Conservation (phyloP, 2,329 filamentous ascomycete genomes). For the Cladosporium sp. region DNA sequence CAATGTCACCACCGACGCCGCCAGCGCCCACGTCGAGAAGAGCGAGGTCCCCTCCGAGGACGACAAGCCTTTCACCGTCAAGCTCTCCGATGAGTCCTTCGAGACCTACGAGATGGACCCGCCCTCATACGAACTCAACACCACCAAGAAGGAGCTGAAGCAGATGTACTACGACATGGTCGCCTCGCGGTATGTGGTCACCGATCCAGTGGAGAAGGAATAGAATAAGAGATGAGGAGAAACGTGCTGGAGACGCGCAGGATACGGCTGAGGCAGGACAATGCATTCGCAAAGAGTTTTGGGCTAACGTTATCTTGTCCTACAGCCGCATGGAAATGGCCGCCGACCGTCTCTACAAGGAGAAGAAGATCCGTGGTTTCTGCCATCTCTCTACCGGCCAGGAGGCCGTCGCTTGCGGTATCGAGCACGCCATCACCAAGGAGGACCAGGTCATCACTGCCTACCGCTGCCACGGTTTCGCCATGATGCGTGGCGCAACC, state of each 20-base stretch:
- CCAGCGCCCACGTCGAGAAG: slow-evolving; percentile 83
- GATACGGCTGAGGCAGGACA: neutral
- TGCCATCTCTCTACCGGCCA: slow-evolving; percentile 97
- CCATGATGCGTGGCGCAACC: slow-evolving; percentile 87
- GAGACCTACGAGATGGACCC: slow-evolving; percentile 99
- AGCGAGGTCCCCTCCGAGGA: slow-evolving; percentile 70
- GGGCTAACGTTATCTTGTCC: slow-evolving; percentile 23
- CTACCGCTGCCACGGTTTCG: slow-evolving; percentile 98
- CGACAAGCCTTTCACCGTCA: slow-evolving; percentile 87
- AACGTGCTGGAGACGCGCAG: neutral
- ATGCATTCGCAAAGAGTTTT: slow-evolving; percentile 17
- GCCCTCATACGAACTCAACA: slow-evolving; percentile 84
- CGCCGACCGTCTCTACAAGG: slow-evolving; percentile 97
- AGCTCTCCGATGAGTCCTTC: slow-evolving; percentile 96
- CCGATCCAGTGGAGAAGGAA: neutral
- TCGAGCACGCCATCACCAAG: slow-evolving; percentile 91
- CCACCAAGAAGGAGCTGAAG: slow-evolving; percentile 97
- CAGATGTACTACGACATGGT: slow-evolving; percentile 99
- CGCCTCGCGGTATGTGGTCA: slow-evolving; percentile 67
- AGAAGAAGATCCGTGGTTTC: slow-evolving; percentile 99
- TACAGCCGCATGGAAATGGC: slow-evolving; percentile 98
- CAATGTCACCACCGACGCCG: slow-evolving; percentile 91
- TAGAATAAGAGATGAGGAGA: too few species aligned
- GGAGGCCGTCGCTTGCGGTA: slow-evolving; percentile 94
- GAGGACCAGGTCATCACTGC: slow-evolving; percentile 93